These are phyloP conservation scores for Suillus subaureus DNA, from an alignment of 768 basidiomycete species.

Conservation along the genomic window DNA sequence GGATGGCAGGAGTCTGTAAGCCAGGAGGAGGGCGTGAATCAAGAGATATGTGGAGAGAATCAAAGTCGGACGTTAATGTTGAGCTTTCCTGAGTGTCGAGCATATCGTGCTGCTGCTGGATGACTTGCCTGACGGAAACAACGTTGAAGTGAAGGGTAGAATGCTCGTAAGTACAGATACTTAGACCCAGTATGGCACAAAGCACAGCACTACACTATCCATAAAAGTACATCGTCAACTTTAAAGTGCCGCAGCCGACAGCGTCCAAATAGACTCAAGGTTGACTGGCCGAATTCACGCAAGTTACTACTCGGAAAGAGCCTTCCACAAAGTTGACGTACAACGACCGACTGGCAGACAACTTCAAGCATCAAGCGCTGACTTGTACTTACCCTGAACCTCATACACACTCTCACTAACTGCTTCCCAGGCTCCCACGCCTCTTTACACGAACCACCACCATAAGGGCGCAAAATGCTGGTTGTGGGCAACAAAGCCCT, in stretches of 20 bases:
- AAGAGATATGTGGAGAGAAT: slow-evolving; percentile 4
- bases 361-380: neutral
- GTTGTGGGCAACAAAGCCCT: neutral
- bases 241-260: neutral
- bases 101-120: neutral
- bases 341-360: neutral
- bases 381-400: neutral
- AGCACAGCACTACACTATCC: slow-evolving; percentile 1
- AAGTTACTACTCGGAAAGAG: neutral
- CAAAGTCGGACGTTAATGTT: neutral
- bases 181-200: neutral
- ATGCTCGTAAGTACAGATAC: neutral
- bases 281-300: neutral
- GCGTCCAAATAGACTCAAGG: neutral
- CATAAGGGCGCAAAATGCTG: neutral
- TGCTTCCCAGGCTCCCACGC: neutral
- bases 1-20: neutral
- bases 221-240: neutral
- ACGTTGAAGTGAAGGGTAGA: neutral
- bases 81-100: neutral
- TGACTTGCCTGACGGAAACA: neutral
- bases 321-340: neutral
- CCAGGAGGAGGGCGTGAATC: slow-evolving; percentile 3
- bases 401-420: neutral
- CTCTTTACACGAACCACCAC: neutral